Evolutionary conservation across 164 flowering plant species (phyloP), one percentile per base, ranked within the genome.

Genomic region (Dillenia turbinata): DNA sequence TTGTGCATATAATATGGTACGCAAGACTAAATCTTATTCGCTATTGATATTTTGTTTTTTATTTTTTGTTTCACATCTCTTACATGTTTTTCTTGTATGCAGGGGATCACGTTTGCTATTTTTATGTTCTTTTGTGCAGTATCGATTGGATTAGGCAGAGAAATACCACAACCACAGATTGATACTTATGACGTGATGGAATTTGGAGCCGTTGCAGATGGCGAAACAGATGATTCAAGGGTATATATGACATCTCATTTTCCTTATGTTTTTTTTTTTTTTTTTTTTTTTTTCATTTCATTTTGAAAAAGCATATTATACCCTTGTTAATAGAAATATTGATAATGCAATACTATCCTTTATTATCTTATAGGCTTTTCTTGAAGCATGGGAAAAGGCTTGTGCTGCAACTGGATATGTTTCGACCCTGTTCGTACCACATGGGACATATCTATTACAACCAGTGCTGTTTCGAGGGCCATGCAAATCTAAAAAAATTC

Each of bases 171-270:
- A 33, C 5, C 40, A 33, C 40, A 0, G 6, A 33, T 6, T 7
- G 9, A 13, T 40, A 7, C 12, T 57, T 57, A 47, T 47, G n/a
- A 46, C 47, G 61, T 58, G 15, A 8, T 22, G 4, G 19, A 11
- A 9, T 47, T 5, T 58, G 61, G 61, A 16, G 61, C 61, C 6
- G 16, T 58, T 47, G 61, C 50, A 46, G 22, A 58, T 58, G 61
- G 61, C 9, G 1, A 19, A 16, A 17, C 51, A 2, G 61, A 58
- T 58, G 52, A 58, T 58, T 58, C 61, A 5, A 3, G 1, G 19
- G 61, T 47, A 58, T 46, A 10, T 19, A 1, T 16, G 8, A 17
- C 4, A 24, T 54, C 10, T 54, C 57, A 5, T 3, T 16, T 9
- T 14, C 13, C 14, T 2, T 8, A 50, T 12, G 52, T 16, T 1